Evolutionary conservation across 306 rosid genomes (phyloP).

Genomic region (Dicorynia guianensis): DNA sequence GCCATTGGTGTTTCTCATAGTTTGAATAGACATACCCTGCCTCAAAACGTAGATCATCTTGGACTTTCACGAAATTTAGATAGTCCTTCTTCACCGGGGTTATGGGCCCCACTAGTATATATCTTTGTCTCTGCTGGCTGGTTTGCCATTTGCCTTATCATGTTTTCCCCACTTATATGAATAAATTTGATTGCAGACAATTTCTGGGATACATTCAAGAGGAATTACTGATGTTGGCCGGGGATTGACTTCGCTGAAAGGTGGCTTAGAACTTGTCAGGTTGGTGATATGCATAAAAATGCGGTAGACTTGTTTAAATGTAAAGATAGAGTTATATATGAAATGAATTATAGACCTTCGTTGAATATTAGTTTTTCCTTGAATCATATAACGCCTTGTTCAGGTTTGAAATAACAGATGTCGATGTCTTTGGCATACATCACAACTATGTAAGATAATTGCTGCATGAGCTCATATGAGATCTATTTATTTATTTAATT

Average conservation of each 20-base stretch:
- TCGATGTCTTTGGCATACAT: constrained; percentile 32
- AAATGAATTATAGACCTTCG: background rate
- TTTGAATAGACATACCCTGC: constrained; percentile 44
- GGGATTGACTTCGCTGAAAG: constrained; percentile 60
- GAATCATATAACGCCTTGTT: constrained; percentile 22
- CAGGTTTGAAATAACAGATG: constrained; percentile 20
- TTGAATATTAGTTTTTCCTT: background rate
- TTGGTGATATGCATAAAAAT: constrained; percentile 52
- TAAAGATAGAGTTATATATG: constrained; percentile 25
- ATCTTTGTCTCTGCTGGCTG: constrained; percentile 36
- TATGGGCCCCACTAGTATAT: constrained; percentile 65
- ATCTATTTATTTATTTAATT: too few relatives aligned
- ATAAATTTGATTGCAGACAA: constrained; percentile 57
- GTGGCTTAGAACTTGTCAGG: constrained; percentile 75
- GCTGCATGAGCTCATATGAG: constrained; percentile 5
- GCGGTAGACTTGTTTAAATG: constrained; percentile 22
- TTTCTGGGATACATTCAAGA: constrained; percentile 57
- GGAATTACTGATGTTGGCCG: constrained; percentile 54
- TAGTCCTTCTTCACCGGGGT: constrained; percentile 63
- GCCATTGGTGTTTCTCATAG: constrained; percentile 46
- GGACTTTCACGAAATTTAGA: constrained; percentile 57
- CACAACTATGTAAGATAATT: constrained; percentile 29
- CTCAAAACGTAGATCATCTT: constrained; percentile 63
- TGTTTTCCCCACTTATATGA: constrained; percentile 16
- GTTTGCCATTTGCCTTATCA: constrained; percentile 35